Evolutionary conservation across 2,329 filamentous ascomycete genomes (phyloP), one percentile per base, ranked within the genome.

Genomic region (Calonectria crousiana): DNA sequence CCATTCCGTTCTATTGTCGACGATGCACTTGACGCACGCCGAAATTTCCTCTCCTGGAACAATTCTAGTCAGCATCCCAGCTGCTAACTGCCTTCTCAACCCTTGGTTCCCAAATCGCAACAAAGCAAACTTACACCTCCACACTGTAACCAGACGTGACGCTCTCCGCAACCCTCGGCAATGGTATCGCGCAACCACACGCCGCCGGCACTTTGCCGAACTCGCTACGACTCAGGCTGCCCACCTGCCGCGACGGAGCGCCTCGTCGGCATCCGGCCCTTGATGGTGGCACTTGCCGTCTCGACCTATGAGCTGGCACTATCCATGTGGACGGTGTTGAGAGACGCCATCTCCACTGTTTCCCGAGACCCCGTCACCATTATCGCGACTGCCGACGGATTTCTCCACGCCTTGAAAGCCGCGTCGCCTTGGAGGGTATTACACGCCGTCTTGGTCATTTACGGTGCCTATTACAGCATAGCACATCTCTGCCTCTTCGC

Each of bases 291-390:
- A 60, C 32, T 60, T 60, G 56, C 56, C 56, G 56, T 11, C 4
- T 60, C 56, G 14, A 60, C 56, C 23, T 60, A 38, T 38, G 20
- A 34, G 11, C 56, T 60, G n/a, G 32, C n/a, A n/a, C 56, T 60
- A 38, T 60, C 34, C 56, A 60, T 60, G 56, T 38, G 34, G 56
- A 60, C 23, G 56, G 56, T 32, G 32, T 60, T 34, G 36, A 60
- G 56, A 16, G 56, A 60, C 56, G 56, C 56, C 56, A 36, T 60
- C 56, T 60, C 56, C 56, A 60, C 56, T 60, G 56, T 60, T 60
- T 60, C 56, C 56, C 56, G 32, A 60, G 56, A 60, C 56, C 56
- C 56, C 56, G 56, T 60, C n/a, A 34, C 56, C n/a, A 60, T 60
- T 23, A 36, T 38, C n/a, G 34, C 56, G 56, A 60, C 56, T 38